These are phyloP conservation scores for Bimuria novae-zelandiae DNA, from an alignment of 2,329 filamentous ascomycete genomes.

Conservation along the genomic window DNA sequence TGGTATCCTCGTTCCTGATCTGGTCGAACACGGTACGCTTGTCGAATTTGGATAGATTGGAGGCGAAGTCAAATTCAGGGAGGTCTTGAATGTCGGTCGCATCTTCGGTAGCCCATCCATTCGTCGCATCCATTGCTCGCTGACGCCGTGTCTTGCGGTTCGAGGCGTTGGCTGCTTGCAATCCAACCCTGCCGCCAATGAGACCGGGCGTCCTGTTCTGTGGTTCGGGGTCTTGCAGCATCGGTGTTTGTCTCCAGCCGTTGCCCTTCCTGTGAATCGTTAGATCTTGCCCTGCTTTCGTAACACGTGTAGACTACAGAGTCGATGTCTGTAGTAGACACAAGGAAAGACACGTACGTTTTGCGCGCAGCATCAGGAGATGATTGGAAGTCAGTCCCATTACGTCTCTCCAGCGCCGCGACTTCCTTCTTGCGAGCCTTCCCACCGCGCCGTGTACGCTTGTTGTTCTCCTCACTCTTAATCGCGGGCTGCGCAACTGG, in stretches of 20 bases:
- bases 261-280: constrained; percentile 56
- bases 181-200: constrained; percentile 44
- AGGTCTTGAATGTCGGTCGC: constrained; percentile 92
- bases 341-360: constrained; percentile 40
- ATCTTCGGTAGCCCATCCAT: constrained; percentile 95
- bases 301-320: neutral
- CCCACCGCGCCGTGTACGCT: constrained; percentile 52
- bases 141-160: constrained; percentile 53
- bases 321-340: neutral
- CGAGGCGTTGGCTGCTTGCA: constrained; percentile 43
- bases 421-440: constrained; percentile 53
- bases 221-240: constrained; percentile 64
- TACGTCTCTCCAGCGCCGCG: constrained; percentile 47
- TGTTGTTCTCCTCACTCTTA: constrained; percentile 45
- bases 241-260: constrained; percentile 70
- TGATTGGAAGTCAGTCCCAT: constrained; percentile 31
- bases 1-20: constrained; percentile 83
- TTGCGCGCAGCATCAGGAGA: constrained; percentile 38
- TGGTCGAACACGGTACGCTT: constrained; percentile 90
- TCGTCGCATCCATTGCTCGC: constrained; percentile 62
- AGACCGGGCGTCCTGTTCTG: constrained; percentile 41
- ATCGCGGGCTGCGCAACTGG: constrained; percentile 21
- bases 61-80: constrained; percentile 92
- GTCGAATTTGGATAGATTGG: constrained; percentile 90
- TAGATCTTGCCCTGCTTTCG: constrained; percentile 7